Base-by-base conservation (phyloP, 2,329 filamentous ascomycete genomes). In the Ophiostoma ulmi region DNA sequence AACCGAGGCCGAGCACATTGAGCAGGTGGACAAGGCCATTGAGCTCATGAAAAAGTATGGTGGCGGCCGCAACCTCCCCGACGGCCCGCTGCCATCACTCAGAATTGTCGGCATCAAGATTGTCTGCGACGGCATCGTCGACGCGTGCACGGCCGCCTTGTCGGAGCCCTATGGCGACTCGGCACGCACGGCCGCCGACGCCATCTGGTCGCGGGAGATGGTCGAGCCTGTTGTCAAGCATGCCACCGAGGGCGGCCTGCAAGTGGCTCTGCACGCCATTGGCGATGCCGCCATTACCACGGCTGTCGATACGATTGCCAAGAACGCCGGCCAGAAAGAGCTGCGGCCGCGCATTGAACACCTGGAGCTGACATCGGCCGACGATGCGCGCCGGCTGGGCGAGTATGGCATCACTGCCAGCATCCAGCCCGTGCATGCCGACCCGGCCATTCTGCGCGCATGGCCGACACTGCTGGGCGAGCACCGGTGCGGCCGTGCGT, bases 221-320 rank as follows among this genome's bases (percentile, higher is more conserved):
- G 80, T 90, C 5, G 80, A 80, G 4, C 82, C 83, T 0, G 84
- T 89, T 0, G 83, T 90, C 1, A 77, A 80, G 13, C 81, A 80
- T n/a, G 87, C 87, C 2, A 82, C 84, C 64, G 79, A 78, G 3
- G 82, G 82, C 0, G 84, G 84, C 0, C 77, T 90, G 55, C 88
- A 90, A 22, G 84, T 86, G 52, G 88, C 88, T 0, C 80, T 90
- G 11, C 88, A 90, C 74, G 88, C 88, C 61, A 90, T 90, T 71
- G 88, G 88, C 58, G 87, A 90, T 75, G 80, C 80, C 22, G 87
- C 88, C 0, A 81, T 89, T 38, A 80, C 78, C 55, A 85, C 84
- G 73, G 87, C 86, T 8, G 82, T 90, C 71, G 84, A 90, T 73
- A 82, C 82, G 0, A 80, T 90, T 20, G 84, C 65, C 26, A 58